These are phyloP conservation scores for Talaromyces sp. DNA, from an alignment of 2,329 filamentous ascomycete species.

Conservation along the genomic window DNA sequence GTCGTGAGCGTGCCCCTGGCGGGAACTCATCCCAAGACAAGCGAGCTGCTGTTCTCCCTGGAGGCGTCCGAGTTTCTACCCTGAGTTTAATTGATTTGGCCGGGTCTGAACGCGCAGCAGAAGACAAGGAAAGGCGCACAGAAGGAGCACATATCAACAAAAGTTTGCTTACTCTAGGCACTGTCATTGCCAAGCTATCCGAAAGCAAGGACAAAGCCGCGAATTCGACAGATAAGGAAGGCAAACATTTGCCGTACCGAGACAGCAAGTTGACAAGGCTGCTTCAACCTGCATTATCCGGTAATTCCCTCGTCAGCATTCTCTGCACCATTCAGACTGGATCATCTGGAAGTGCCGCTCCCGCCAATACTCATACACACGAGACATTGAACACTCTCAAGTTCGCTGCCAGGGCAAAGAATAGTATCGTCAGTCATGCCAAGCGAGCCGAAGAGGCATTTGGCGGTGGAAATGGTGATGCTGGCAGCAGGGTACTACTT, in stretches of 20 bases:
- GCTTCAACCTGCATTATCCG: conserved; percentile 85
- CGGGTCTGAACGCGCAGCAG: conserved; percentile 91
- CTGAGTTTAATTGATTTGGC: conserved; percentile 93
- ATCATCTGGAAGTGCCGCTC: conserved; percentile 64
- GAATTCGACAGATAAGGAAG: conserved; percentile 69
- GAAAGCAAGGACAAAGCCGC: conserved; percentile 78
- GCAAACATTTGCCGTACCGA: conserved; percentile 89
- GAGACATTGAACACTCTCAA: conserved; percentile 96
- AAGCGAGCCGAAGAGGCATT: conserved; percentile 90
- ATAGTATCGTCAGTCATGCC: conserved; percentile 94
- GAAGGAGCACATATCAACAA: conserved; percentile 99
- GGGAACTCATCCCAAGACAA: conserved; percentile 50
- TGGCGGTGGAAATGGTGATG: conserved; percentile 68
- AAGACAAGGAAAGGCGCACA: conserved; percentile 85
- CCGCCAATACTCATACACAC: conserved; percentile 67
- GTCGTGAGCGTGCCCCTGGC: conserved; percentile 72
- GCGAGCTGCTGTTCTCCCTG: conserved; percentile 65
- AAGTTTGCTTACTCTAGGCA: conserved; percentile 88
- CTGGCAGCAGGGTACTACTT: conserved; percentile 76
- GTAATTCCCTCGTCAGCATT: conserved; percentile 92
- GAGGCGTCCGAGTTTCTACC: conserved; percentile 91
- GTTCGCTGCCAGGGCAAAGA: conserved; percentile 93
- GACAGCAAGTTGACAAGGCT: conserved; percentile 95
- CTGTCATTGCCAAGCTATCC: conserved; percentile 88
- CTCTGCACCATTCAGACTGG: conserved; percentile 93